Evolutionary conservation across 345 rosid genomes (phyloP).

Genomic region (Streptanthus diversifolius): DNA sequence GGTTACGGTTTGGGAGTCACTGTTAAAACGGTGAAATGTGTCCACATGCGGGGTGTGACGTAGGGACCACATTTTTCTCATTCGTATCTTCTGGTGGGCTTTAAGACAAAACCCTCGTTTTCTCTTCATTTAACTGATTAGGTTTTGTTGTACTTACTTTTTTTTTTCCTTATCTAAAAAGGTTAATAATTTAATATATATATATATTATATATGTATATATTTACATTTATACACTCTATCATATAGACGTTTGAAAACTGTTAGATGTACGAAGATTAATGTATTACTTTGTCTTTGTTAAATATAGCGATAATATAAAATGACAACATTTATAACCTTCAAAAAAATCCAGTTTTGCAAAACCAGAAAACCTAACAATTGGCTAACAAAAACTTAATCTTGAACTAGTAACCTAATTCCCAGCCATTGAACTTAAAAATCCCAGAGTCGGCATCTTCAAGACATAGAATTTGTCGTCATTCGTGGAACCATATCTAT

Average conservation of each 20-base stretch:
- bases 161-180: neutral
- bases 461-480: neutral
- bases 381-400: neutral
- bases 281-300: neutral
- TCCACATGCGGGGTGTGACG: constrained; percentile 48
- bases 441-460: neutral
- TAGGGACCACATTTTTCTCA: constrained; percentile 36
- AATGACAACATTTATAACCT: neutral
- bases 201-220: neutral
- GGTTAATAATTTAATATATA: neutral
- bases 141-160: constrained; percentile 31
- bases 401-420: neutral
- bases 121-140: constrained; percentile 31
- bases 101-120: constrained; percentile 40
- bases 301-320: neutral
- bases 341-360: neutral
- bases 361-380: neutral
- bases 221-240: neutral
- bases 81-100: constrained; percentile 37
- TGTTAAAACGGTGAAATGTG: constrained; percentile 45
- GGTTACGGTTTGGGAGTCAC: constrained; percentile 40
- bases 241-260: neutral
- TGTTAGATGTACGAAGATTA: neutral
- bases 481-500: neutral
- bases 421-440: neutral